Percentiles rank a stretch among this genome's conserved stretches.
phyloP scores from a whole-genome alignment of 139 green algal species.

The Auxenochlorella pyrenoidosa region DNA sequence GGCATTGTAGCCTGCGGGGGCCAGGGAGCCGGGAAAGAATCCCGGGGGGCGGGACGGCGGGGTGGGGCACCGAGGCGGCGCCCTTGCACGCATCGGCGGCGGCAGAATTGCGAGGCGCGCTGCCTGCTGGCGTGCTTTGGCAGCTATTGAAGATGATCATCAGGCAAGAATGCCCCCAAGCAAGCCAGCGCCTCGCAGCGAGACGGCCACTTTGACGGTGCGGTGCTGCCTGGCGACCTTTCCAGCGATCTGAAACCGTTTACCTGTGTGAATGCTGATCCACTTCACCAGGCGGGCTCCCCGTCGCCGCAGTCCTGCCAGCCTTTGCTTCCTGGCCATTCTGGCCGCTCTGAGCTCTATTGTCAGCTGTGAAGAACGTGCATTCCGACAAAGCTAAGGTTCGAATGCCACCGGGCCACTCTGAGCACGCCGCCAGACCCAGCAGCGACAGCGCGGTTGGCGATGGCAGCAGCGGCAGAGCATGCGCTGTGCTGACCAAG shows the following conservation, averaged over 20 bases:
- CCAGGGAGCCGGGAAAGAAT: not conserved
- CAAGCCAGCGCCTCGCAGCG: too few relatives aligned
- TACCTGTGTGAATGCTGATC: not conserved
- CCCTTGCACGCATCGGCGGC: not conserved
- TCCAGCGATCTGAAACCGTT: not conserved
- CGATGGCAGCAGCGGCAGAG: too few relatives aligned
- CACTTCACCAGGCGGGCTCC: not conserved
- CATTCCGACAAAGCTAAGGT: not conserved
- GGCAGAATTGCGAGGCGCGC: not conserved
- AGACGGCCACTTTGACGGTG: too few relatives aligned
- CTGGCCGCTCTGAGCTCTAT: not conserved
- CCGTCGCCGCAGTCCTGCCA: not conserved
- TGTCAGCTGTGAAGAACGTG: not conserved
- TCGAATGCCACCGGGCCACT: not conserved
- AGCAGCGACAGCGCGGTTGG: not conserved
- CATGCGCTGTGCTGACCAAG: too few relatives aligned
- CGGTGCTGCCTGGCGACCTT: too few relatives aligned
- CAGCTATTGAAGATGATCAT: too few relatives aligned
- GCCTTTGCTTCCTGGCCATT: not conserved
- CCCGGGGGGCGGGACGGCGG: not conserved
- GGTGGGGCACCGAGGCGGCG: not conserved
- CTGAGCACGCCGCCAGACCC: not conserved
- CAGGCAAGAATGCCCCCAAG: too few relatives aligned
- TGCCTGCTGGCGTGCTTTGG: not conserved
- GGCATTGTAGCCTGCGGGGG: constrained; percentile 13